Base-by-base conservation (phyloP, 1,284 basidiomycete species). In the Filobasidium uniguttulatum region DNA sequence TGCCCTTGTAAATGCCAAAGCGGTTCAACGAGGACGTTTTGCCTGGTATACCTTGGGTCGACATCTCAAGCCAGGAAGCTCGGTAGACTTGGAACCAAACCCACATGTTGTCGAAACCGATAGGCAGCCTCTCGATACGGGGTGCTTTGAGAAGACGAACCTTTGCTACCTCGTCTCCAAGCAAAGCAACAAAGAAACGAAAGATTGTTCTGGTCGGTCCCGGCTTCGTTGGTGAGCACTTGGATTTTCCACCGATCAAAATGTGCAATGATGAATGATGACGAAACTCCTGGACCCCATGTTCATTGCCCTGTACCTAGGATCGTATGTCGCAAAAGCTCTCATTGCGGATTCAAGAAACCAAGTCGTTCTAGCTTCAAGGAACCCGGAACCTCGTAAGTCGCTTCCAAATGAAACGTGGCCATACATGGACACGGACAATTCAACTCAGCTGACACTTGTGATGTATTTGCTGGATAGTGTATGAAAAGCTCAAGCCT, bases 191-290 rank as follows among this genome's bases (percentile, higher is more conserved):
- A 33, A 52, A 52, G 50, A 50, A 52, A 44, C 55, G 62, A 14
- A 80, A 76, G 62, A 69, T 79, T 49, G 78, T 81, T 29, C 62
- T 81, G 22, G 78, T 80, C 52, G 80, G 80, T 22, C 76, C 80
- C 41, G 81, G 80, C 1, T 82, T 82, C 59, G 59, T 82, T 53
- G 79, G 80, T 77, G 55, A 35, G 66, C 55, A 14, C 4, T 9
- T 30, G 7, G 15, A 10, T 29, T 20, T 12, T 43, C n/a, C 8
- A n/a, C n/a, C n/a, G n/a, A n/a, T n/a, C 41, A 14, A 35, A 34
- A 33, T 23, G n/a, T n/a, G n/a, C n/a, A n/a, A n/a, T n/a, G n/a
- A n/a, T n/a, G n/a, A n/a, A n/a, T n/a, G n/a, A n/a, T n/a, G n/a
- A n/a, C n/a, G n/a, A n/a, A n/a, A n/a, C n/a, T n/a, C n/a, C n/a